Evolutionary conservation across 495 filamentous ascomycete genomes (phyloP), one percentile per base, ranked within the genome.

Genomic region (Bacidia gigantensis): DNA sequence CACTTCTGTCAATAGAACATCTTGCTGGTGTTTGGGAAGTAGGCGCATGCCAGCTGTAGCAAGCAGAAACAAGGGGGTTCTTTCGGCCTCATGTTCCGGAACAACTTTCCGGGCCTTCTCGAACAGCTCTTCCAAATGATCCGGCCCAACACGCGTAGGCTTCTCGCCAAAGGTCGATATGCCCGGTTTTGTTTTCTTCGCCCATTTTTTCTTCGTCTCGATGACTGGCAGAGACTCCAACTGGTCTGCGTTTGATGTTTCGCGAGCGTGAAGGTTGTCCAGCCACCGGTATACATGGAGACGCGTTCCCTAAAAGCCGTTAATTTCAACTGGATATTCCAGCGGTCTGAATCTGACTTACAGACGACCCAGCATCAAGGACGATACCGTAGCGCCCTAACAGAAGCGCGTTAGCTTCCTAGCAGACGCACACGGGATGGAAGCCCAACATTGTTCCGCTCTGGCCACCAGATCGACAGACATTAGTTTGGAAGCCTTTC

Each of bases 41-140:
- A 99, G 72, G 41, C 92, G 84, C 83, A 99, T 88, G 21, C 92
- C 92, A n/a, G 92, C 92, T 3, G 92, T 99, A 26, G 92, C 92
- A 56, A 97, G 84, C 26, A 99, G 69, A 60, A 95, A 99, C 22
- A 99, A 78, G 1, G 92, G 93, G 0, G 92, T 97, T 48, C 92
- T 79, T 49, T 79, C 73, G 38, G 88, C 75, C 58, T 86, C 83
- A 46, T 87, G 75, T 18, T 71, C 66, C 21, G 92, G 92, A n/a
- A 98, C 82, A 24, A 82, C 68, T n/a, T 81, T 71, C 50, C 84
- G 76, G 20, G 93, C 92, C 67, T 90, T 88, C n/a, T 83, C 73
- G 44, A 97, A 71, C 9, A 98, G 73, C 29, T 77, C 64, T 35
- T 84, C 74, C 3, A 98, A 72, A 63, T 98, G 86, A 10, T 89